phyloP scores from a whole-genome alignment of 2,329 filamentous ascomycete genomes.

The Trichocomaceae sp. region DNA sequence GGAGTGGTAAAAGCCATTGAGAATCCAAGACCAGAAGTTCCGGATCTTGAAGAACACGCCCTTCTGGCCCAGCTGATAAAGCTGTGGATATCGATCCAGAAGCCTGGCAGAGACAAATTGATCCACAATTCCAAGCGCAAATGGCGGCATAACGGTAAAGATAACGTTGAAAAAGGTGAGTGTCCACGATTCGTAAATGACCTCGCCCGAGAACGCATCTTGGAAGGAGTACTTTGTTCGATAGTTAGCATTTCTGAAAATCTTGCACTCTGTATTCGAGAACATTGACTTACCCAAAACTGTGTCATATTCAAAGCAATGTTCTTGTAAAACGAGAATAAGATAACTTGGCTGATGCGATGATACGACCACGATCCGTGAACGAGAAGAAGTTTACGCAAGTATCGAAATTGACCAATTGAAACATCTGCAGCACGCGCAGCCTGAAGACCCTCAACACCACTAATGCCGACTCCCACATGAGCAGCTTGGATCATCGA shows the following conservation, averaged over 20 bases:
- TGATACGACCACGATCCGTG: constrained; percentile 98
- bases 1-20: constrained; percentile 93
- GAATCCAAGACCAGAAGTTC: constrained; percentile 88
- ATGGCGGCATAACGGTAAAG: constrained; percentile 87
- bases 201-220: constrained; percentile 94
- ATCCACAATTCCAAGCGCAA: constrained; percentile 93
- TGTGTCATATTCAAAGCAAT: constrained; percentile 98
- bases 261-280: neutral
- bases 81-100: constrained; percentile 89
- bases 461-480: constrained; percentile 95
- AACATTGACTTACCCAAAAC: constrained; percentile 69
- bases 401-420: constrained; percentile 90
- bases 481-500: constrained; percentile 99
- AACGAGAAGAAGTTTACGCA: constrained; percentile 87
- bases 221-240: constrained; percentile 76
- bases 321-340: constrained; percentile 99
- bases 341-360: constrained; percentile 89
- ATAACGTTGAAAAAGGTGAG: constrained; percentile 99
- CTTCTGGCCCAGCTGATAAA: constrained; percentile 88
- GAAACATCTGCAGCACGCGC: constrained; percentile 92
- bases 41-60: constrained; percentile 90
- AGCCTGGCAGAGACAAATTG: constrained; percentile 94
- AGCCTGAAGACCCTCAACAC: constrained; percentile 92
- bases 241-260: constrained; percentile 22
- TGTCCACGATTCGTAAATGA: constrained; percentile 99